A percentile compares a stretch with the other conserved stretches of the same genome.
Evolutionary conservation across 257 asterid species (phyloP).

Genomic region (Solanum chiquidenum): DNA sequence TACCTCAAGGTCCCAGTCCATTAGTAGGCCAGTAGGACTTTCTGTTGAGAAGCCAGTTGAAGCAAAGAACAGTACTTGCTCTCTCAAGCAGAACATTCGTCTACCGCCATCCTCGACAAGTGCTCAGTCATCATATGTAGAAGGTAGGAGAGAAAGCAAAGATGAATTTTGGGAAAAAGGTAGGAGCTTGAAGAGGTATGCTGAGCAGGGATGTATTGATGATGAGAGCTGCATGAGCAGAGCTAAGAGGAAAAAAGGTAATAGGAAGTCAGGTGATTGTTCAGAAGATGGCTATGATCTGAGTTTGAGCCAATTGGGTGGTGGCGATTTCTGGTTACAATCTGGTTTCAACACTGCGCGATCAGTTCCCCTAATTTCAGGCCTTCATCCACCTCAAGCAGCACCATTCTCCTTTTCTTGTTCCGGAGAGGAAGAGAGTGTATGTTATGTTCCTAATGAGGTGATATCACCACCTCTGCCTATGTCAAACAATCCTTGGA

Average conservation of each 20-base stretch:
- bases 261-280: constrained; percentile 16
- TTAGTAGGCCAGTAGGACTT: constrained; percentile 72
- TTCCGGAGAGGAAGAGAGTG: constrained; percentile 51
- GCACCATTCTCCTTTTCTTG: constrained; percentile 49
- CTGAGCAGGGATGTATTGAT: constrained; percentile 37
- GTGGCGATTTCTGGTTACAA: constrained; percentile 61
- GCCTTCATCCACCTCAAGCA: constrained; percentile 23
- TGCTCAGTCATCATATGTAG: constrained; percentile 12
- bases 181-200: constrained; percentile 56
- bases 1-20: constrained; percentile 38
- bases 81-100: constrained; percentile 54
- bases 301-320: constrained; percentile 34
- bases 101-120: constrained; percentile 50
- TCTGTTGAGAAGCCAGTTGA: constrained; percentile 59
- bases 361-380: constrained; percentile 14
- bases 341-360: constrained; percentile 22
- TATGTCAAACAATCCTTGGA: constrained; percentile 64
- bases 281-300: constrained; percentile 32
- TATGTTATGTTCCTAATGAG: constrained; percentile 35
- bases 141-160: constrained; percentile 33
- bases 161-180: constrained; percentile 48
- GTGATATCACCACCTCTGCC: constrained; percentile 41
- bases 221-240: constrained; percentile 35
- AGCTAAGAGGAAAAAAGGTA: constrained; percentile 62
- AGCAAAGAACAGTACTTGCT: constrained; percentile 34